Evolutionary conservation across 352 stramenopile species (phyloP), one percentile per base, ranked within the genome.

Genomic region (Phytophthora citricola): DNA sequence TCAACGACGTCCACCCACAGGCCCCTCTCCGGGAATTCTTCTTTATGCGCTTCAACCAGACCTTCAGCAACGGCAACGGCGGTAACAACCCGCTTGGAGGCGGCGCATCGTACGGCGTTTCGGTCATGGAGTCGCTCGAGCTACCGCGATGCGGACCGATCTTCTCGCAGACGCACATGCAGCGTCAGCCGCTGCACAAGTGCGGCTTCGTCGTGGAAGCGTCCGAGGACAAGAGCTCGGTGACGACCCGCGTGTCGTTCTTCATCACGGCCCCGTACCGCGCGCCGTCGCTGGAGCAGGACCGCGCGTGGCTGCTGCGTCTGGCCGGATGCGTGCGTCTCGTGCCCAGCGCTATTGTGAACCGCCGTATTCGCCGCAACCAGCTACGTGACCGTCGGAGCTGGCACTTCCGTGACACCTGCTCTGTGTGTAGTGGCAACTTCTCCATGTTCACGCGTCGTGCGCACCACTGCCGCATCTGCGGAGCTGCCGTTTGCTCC

Each of bases 171-270:
- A 65, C 64, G n/a, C 69, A 86, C 43, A 84, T 90, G 58, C 59
- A 71, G 24, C 79, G 85, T 12, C 61, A 71, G 6, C 32, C 59
- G 12, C 75, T 91, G 62, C 73, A 64, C 61, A 81, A 91, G 62
- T 90, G 82, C 58, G 87, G 87, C 15, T 93, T 91, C 47, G 75
- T 95, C 15, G 82, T 94, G 57, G 85, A 94, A 60, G 80, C 83
- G 24, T 85, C 80, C 26, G 75, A 89, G 41, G 61, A 75, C 34
- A 76, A 73, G 34, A 85, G 78, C 44, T 86, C 78, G 8, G 70
- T 82, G 47, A 77, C 79, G 11, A 91, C 82, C 26, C 85, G 85
- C 29, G 81, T 94, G 24, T 88, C 85, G 58, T 92, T 93, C 69
- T 94, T 92, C 63, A 65, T 90, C 38, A 85, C 78, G 20, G 63